These are phyloP conservation scores for Larix kaempferi DNA, from an alignment of 75 land plant species.

Conservation along the genomic window DNA sequence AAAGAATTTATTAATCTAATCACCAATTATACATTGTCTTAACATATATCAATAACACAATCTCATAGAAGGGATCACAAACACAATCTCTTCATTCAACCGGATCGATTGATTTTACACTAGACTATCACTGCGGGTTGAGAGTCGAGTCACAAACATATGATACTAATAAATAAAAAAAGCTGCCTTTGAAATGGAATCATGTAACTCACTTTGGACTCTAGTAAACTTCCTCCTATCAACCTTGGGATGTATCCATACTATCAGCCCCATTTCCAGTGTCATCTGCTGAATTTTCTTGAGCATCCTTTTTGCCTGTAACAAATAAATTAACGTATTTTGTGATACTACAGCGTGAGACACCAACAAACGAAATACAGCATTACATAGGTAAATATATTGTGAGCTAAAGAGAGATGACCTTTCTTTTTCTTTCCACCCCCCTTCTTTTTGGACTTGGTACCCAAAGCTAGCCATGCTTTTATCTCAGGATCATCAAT, in stretches of 20 bases:
- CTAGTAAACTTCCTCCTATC: too few relatives aligned
- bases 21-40: too few relatives aligned
- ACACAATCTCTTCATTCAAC: too few relatives aligned
- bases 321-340: not conserved
- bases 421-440: slow-evolving; percentile 99
- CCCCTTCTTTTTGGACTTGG: slow-evolving; percentile 96
- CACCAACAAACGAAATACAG: not conserved
- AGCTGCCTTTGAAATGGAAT: too few relatives aligned
- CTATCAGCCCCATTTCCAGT: slow-evolving; percentile 44
- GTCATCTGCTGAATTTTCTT: slow-evolving; percentile 38
- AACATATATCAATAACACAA: too few relatives aligned
- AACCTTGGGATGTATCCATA: slow-evolving; percentile 21
- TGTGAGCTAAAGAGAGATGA: slow-evolving; percentile 2
- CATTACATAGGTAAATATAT: not conserved
- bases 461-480: slow-evolving; percentile 86
- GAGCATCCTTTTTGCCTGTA: slow-evolving; percentile 74
- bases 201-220: too few relatives aligned
- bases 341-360: not conserved
- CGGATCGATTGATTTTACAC: too few relatives aligned
- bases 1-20: too few relatives aligned
- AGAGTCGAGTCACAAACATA: too few relatives aligned
- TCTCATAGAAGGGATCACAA: too few relatives aligned
- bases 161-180: too few relatives aligned
- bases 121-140: too few relatives aligned
- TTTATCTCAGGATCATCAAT: slow-evolving; percentile 92